phyloP scores from a whole-genome alignment of 306 rosid genomes.

The Carpinus viminea region DNA sequence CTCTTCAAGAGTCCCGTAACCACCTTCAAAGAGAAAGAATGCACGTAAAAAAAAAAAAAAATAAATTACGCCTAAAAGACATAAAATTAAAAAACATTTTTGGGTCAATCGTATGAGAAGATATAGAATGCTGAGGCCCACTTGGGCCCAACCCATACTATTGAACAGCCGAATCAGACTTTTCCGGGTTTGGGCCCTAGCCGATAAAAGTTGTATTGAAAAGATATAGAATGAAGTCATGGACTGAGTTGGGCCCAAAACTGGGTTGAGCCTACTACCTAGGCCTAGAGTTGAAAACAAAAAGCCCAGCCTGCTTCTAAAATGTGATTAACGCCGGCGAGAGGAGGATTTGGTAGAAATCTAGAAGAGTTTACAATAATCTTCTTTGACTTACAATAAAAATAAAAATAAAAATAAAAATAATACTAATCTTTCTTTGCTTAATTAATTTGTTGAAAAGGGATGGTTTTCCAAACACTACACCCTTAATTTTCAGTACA shows the following conservation, averaged over 20 bases:
- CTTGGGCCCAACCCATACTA: background rate
- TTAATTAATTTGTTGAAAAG: background rate
- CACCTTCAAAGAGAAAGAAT: constrained; percentile 51
- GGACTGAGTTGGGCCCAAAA: too few relatives aligned
- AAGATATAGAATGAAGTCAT: too few relatives aligned
- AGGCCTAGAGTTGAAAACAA: background rate
- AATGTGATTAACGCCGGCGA: background rate
- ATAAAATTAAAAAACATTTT: too few relatives aligned
- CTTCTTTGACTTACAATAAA: too few relatives aligned
- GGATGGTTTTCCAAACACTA: constrained; percentile 11
- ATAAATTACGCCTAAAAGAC: background rate
- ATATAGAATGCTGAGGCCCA: background rate
- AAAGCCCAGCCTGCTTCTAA: background rate
- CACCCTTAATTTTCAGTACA: too few relatives aligned
- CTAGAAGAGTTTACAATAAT: background rate
- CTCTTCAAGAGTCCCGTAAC: constrained; percentile 98
- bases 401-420: too few relatives aligned
- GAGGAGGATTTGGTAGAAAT: background rate
- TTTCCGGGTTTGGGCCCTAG: background rate
- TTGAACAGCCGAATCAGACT: background rate
- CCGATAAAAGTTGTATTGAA: background rate
- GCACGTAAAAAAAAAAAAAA: background rate
- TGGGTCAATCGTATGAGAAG: too few relatives aligned
- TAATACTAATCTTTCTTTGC: background rate
- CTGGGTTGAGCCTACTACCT: too few relatives aligned